phyloP scores from a whole-genome alignment of 768 basidiomycete species.

The Serendipita sp. region DNA sequence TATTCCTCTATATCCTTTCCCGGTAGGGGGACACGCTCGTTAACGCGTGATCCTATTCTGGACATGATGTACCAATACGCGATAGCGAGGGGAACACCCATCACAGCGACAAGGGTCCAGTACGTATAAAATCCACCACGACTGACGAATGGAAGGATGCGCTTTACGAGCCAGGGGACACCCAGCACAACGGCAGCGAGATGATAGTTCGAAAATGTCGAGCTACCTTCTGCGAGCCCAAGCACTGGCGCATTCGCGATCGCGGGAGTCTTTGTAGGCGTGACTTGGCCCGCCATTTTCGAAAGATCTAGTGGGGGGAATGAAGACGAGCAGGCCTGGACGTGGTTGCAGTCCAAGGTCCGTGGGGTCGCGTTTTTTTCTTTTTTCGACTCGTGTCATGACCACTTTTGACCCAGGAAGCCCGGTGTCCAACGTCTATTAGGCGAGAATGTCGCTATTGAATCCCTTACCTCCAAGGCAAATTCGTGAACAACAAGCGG shows the following conservation, averaged over 20 bases:
- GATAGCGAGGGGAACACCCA: slow-evolving; percentile 60
- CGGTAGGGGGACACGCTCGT: slow-evolving; percentile 73
- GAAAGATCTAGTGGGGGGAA: too few species aligned
- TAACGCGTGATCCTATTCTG: slow-evolving; percentile 59
- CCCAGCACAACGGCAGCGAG: slow-evolving; percentile 60
- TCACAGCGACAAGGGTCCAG: slow-evolving; percentile 55
- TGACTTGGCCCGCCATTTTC: slow-evolving; percentile 6
- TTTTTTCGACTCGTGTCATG: too few species aligned
- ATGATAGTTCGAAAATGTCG: slow-evolving; percentile 64
- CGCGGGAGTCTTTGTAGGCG: slow-evolving; percentile 44
- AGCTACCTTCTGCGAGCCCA: slow-evolving; percentile 74
- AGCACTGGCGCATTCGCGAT: slow-evolving; percentile 75
- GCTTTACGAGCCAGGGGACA: slow-evolving; percentile 74
- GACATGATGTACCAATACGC: slow-evolving; percentile 85
- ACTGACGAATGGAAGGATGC: slow-evolving; percentile 62
- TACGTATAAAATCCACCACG: slow-evolving; percentile 79
- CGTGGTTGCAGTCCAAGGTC: too few species aligned
- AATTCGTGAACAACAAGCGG: too few species aligned
- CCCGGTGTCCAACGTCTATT: too few species aligned
- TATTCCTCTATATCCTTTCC: slow-evolving; percentile 78
- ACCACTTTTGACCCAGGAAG: too few species aligned
- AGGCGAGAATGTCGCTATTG: neutral
- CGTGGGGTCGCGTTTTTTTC: too few species aligned
- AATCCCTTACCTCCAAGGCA: neutral
- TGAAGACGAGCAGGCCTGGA: too few species aligned